Percentiles rank a stretch among this genome's conserved stretches.
These are phyloP conservation scores for Mallotus japonicus DNA, from an alignment of 441 rosid genomes.

Conservation along the genomic window DNA sequence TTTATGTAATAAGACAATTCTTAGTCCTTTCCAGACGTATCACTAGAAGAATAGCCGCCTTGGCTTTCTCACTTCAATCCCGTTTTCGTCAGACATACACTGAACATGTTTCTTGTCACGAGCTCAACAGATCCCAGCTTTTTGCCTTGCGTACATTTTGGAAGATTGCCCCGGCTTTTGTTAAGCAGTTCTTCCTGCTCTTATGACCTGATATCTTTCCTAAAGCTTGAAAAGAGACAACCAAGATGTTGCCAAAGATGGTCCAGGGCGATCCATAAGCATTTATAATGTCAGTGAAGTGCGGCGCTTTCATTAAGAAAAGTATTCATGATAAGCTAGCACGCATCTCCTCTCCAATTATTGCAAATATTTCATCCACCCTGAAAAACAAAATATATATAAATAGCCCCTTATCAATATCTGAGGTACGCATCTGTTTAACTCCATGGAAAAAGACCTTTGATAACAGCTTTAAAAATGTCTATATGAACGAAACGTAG, in stretches of 20 bases:
- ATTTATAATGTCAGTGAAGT: background rate
- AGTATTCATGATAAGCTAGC: slow-evolving; percentile 21
- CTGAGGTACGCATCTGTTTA: background rate
- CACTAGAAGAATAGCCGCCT: too few species aligned
- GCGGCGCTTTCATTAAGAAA: background rate
- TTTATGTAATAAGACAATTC: too few species aligned
- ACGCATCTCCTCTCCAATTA: slow-evolving; percentile 40
- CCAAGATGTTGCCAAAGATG: too few species aligned
- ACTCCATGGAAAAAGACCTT: background rate
- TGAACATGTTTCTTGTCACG: background rate
- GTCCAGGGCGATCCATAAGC: background rate
- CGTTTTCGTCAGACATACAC: too few species aligned
- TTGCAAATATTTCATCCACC: slow-evolving; percentile 35
- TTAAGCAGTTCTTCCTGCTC: background rate
- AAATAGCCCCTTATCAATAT: background rate
- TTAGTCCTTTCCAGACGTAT: too few species aligned
- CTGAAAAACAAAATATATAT: slow-evolving; percentile 20
- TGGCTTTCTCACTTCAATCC: too few species aligned
- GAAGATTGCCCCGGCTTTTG: background rate
- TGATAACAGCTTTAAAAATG: background rate
- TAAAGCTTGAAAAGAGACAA: background rate
- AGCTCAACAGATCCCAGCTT: background rate
- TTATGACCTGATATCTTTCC: background rate
- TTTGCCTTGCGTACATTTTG: too few species aligned
- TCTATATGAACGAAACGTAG: background rate